Percentiles rank a stretch among this genome's conserved stretches.
Conservation (phyloP, 2,329 filamentous ascomycete species). For the Coleophoma cylindrospora region DNA sequence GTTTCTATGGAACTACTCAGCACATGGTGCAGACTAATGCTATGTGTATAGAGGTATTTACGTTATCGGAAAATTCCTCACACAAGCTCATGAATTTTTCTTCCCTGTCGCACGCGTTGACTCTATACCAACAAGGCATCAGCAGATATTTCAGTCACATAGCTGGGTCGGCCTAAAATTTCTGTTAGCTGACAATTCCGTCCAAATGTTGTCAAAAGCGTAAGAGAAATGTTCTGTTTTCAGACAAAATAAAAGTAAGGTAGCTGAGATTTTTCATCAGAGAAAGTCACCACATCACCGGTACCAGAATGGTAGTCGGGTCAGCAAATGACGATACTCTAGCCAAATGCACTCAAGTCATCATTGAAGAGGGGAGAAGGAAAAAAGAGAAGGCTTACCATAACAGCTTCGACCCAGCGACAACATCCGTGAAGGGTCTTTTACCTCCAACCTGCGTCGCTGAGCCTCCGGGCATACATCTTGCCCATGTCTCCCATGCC, state of each 20-base stretch:
- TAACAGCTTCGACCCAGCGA: conserved; percentile 19
- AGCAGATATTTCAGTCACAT: conserved; percentile 20
- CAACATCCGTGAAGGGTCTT: conserved; percentile 21
- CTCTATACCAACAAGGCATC: conserved; percentile 47
- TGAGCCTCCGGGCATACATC: conserved; percentile 91
- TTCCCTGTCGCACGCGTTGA: conserved; percentile 90
- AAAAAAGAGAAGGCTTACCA: conserved; percentile 25
- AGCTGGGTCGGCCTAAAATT: conserved; percentile 3
- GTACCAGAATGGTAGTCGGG: conserved; percentile 73
- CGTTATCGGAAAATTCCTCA: conserved; percentile 79
- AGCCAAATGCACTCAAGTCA: conserved; percentile 99
- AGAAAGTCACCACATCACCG: conserved; percentile 62
- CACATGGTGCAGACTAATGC: conserved; percentile 22
- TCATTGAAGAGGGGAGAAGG: conserved; percentile 52
- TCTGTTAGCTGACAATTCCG: conserved; percentile 17
- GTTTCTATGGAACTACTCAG: conserved; percentile 54
- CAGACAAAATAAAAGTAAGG: conserved; percentile 87
- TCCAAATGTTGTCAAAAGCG: conserved; percentile 3
- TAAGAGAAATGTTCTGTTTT: conserved; percentile 35
- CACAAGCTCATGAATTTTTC: conserved; percentile 79
- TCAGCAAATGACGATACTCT: conserved; percentile 75
- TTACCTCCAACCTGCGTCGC: conserved; percentile 96
- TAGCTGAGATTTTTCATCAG: conserved; percentile 99
- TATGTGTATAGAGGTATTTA: conserved; percentile 53
- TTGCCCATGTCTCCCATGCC: conserved; percentile 99